Base-by-base conservation (phyloP, 1,139 yeast genomes). In the Hyphopichia khmerensis region DNA sequence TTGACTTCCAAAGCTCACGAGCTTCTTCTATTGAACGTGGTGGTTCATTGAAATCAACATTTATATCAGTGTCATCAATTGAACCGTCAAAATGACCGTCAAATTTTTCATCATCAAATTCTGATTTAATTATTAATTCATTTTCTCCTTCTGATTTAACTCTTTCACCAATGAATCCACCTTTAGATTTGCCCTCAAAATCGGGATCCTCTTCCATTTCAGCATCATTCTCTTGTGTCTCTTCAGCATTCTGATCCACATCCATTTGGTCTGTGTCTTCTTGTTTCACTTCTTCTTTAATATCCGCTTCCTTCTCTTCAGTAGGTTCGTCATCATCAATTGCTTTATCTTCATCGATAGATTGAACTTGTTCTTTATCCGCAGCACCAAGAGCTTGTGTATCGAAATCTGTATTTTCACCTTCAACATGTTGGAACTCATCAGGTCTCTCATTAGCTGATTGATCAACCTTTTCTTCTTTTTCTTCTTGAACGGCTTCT, bases 381-480 rank as follows among this genome's bases (percentile, higher is more conserved):
- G 96, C 96, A 36, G 95, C 83, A 19, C 98, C 99, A 44, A 93
- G 67, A 0, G 98, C 99, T 63, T 95, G 98, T 0, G 96, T 87
- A 43, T 87, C 93, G 40, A 60, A 62, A 36, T 84, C 82, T 7
- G 89, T 78, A 50, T 82, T 82, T 38, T 86, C 90, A 35, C 95
- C 96, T 38, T 88, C 93, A 43, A 89, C 77, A 59, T 93, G 98
- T 61, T 91, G 95, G 62, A 91, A 88, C 53, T 90, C 96, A 56
- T 90, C 96, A 0, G 95, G 90, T 40, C 82, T 76, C 50, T 80
- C 83, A 47, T 79, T 83, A 14, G 83, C 80, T 35, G 74, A 65
- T 35, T 72, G 67, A 35, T 82, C 80, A 2, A 54, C 50, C 36
- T 75, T 77, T 37, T 71, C 74, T 33, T 72, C 75, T 31, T 66